Evolutionary conservation across 352 stramenopile genomes (phyloP).

Genomic region (Elongisporangium senticosum): DNA sequence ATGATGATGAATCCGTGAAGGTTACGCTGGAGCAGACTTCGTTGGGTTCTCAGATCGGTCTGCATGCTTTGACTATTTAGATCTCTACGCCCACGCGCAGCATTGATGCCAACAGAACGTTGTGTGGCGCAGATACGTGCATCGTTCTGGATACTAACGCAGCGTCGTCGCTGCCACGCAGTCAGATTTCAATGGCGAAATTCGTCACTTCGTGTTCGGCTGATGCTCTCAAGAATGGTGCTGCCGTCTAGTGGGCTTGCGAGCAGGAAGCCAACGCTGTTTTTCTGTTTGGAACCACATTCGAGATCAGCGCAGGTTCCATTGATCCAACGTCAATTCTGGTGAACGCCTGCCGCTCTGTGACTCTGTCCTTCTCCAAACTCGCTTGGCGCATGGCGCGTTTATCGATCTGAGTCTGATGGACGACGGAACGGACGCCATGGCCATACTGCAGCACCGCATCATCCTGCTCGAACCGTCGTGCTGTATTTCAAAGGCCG

Average conservation of each 20-base stretch:
- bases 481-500: constrained; percentile 54
- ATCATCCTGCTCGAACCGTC: too few relatives aligned
- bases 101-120: constrained; percentile 5
- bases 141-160: constrained; percentile 12
- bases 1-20: background rate
- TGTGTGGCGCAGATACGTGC: constrained; percentile 20
- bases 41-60: constrained; percentile 20
- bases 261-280: constrained; percentile 8
- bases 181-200: constrained; percentile 24
- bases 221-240: background rate
- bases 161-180: constrained; percentile 11
- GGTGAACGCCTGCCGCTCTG: too few relatives aligned
- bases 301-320: constrained; percentile 6
- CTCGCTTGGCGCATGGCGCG: constrained; percentile 33
- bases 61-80: constrained; percentile 21
- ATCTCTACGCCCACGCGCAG: constrained; percentile 17
- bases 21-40: constrained; percentile 18
- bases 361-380: constrained; percentile 27
- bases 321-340: background rate
- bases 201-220: constrained; percentile 13
- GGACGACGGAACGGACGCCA: too few relatives aligned
- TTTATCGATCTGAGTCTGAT: too few relatives aligned
- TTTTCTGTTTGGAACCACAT: constrained; percentile 36
- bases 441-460: too few relatives aligned
- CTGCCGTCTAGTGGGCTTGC: constrained; percentile 4